These are phyloP conservation scores for Trichothecium sympodiale DNA, from an alignment of 2,329 filamentous ascomycete genomes.

Conservation along the genomic window DNA sequence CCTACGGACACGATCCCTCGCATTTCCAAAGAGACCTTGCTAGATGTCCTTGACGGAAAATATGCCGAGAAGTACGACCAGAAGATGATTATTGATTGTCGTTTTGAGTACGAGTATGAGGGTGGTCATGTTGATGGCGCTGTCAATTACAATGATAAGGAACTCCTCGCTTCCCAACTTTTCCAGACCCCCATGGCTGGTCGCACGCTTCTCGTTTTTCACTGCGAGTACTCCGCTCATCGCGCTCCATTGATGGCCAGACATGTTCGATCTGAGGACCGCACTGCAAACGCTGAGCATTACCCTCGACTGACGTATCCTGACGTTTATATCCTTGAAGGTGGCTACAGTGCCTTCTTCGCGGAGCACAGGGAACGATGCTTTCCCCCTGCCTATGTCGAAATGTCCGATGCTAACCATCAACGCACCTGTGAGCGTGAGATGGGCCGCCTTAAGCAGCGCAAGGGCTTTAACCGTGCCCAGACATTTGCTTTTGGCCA, in stretches of 20 bases:
- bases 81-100: conserved; percentile 85
- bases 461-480: conserved; percentile 74
- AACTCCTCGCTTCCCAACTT: conserved; percentile 67
- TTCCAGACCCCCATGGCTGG: conserved; percentile 58
- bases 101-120: conserved; percentile 97
- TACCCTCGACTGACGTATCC: conserved; percentile 91
- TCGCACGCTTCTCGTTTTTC: conserved; percentile 77
- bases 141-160: conserved; percentile 95
- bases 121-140: conserved; percentile 91
- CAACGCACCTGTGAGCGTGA: conserved; percentile 88
- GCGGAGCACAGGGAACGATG: conserved; percentile 66
- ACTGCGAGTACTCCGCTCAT: conserved; percentile 97
- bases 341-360: conserved; percentile 93
- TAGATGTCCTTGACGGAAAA: conserved; percentile 79
- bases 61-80: conserved; percentile 68
- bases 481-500: conserved; percentile 94
- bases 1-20: conserved; percentile 79
- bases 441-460: conserved; percentile 83
- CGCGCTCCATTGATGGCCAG: conserved; percentile 94
- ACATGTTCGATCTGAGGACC: conserved; percentile 81
- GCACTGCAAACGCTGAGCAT: conserved; percentile 69
- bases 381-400: conserved; percentile 90
- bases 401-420: conserved; percentile 90
- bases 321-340: conserved; percentile 93
- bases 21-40: conserved; percentile 69